Percentiles rank a stretch among this genome's conserved stretches.
These are phyloP conservation scores for Buxus sempervirens DNA, from an alignment of 164 flowering plant species.

Conservation along the genomic window DNA sequence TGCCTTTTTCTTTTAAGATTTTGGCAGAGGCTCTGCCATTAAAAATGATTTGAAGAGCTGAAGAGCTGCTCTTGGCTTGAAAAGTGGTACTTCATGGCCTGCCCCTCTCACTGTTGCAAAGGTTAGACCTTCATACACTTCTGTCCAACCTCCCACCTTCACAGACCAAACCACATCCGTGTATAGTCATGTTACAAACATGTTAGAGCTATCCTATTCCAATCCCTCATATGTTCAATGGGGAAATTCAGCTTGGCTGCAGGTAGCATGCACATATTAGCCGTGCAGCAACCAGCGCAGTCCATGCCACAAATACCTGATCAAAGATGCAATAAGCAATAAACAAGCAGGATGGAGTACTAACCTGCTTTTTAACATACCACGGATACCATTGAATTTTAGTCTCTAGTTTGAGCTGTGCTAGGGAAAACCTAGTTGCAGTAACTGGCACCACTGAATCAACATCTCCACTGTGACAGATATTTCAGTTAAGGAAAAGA, in stretches of 20 bases:
- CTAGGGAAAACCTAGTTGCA: conserved; percentile 73
- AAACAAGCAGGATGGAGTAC: conserved; percentile 6
- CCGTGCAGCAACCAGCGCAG: too few relatives aligned
- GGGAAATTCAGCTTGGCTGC: too few relatives aligned
- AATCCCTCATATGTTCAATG: too few relatives aligned
- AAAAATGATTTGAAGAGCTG: conserved; percentile 66
- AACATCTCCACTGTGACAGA: conserved; percentile 60
- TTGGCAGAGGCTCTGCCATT: conserved; percentile 59
- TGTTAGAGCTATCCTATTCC: too few relatives aligned
- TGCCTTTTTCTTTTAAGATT: conserved; percentile 23
- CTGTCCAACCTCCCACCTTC: conserved; percentile 96
- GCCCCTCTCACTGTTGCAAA: conserved; percentile 92
- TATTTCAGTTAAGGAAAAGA: neutral
- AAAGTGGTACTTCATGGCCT: conserved; percentile 85
- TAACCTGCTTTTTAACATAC: conserved; percentile 86
- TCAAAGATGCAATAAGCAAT: neutral
- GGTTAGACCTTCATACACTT: conserved; percentile 78
- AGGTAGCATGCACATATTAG: too few relatives aligned
- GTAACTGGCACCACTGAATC: conserved; percentile 94
- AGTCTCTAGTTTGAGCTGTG: conserved; percentile 54
- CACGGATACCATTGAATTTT: conserved; percentile 90
- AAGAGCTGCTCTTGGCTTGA: conserved; percentile 78
- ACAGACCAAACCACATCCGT: conserved; percentile 2
- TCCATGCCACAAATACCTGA: neutral
- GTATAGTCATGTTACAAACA: neutral